A percentile compares a stretch with the other conserved stretches of the same genome.
These are phyloP conservation scores for Collybiopsis luxurians DNA, from an alignment of 768 basidiomycete genomes.

Conservation along the genomic window DNA sequence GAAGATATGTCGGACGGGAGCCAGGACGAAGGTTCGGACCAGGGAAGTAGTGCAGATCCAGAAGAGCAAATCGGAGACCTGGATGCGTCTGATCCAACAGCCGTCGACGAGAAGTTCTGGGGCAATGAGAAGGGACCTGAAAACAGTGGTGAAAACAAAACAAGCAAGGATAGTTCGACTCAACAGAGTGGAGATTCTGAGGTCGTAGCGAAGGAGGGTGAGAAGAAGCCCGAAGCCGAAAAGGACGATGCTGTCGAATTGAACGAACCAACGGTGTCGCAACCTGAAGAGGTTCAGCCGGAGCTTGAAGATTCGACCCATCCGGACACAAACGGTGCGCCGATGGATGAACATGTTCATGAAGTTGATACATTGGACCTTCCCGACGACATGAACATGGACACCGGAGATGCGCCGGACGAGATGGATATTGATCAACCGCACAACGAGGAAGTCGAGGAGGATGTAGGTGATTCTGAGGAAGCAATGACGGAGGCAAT, in stretches of 20 bases:
- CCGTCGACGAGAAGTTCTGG: slow-evolving; percentile 97
- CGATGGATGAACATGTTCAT: slow-evolving; percentile 72
- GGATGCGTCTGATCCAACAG: slow-evolving; percentile 77
- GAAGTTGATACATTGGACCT: slow-evolving; percentile 86
- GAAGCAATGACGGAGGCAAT: slow-evolving; percentile 13
- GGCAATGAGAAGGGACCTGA: slow-evolving; percentile 72
- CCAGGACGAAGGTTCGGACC: slow-evolving; percentile 46
- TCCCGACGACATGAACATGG: slow-evolving; percentile 81
- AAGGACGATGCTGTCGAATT: slow-evolving; percentile 13
- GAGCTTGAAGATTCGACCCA: slow-evolving; percentile 33
- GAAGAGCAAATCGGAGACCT: slow-evolving; percentile 86
- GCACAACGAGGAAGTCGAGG: slow-evolving; percentile 29
- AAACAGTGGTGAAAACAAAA: slow-evolving; percentile 51
- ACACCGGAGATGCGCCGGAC: slow-evolving; percentile 33
- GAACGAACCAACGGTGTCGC: slow-evolving; percentile 21
- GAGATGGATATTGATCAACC: slow-evolving; percentile 27
- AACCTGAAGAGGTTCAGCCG: slow-evolving; percentile 17
- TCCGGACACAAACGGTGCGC: slow-evolving; percentile 54
- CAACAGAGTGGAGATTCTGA: slow-evolving; percentile 55
- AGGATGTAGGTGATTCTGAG: slow-evolving; percentile 20
- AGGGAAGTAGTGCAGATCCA: slow-evolving; percentile 53
- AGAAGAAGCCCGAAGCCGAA: slow-evolving; percentile 33
- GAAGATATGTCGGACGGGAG: slow-evolving; percentile 75
- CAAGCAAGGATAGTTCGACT: slow-evolving; percentile 58
- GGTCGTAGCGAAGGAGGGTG: slow-evolving; percentile 75